Percentiles rank a stretch among this genome's conserved stretches.
Conservation (phyloP, 805 yeast species). For the Candida maesae region DNA sequence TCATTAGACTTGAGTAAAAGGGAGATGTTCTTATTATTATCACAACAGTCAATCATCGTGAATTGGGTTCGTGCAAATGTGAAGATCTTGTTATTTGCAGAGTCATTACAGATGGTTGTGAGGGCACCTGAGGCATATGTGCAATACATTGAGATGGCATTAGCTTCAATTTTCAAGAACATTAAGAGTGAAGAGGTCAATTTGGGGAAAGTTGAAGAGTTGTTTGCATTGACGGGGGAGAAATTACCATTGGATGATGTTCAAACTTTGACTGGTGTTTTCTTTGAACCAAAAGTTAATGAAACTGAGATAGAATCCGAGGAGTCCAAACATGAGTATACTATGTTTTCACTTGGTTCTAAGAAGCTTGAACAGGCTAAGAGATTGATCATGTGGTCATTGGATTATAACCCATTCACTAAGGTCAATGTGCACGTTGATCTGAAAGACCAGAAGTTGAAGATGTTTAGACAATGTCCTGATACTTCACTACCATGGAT, state of each 20-base stretch:
- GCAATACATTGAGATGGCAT: slow-evolving; percentile 25
- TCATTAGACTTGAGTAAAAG: slow-evolving; percentile 19
- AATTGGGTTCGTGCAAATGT: slow-evolving; percentile 27
- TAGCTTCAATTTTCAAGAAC: slow-evolving; percentile 17
- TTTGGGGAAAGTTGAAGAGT: slow-evolving; percentile 10
- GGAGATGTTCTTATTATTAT: slow-evolving; percentile 21
- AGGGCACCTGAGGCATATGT: slow-evolving; percentile 22
- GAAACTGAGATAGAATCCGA: slow-evolving; percentile 4
- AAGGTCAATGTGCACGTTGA: slow-evolving; percentile 13
- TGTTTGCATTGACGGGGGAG: slow-evolving; percentile 9
- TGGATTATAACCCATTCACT: slow-evolving; percentile 24
- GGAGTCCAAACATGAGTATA: slow-evolving; percentile 10
- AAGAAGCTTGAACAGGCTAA: slow-evolving; percentile 21
- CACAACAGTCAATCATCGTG: slow-evolving; percentile 19
- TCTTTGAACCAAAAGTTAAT: slow-evolving; percentile 14
- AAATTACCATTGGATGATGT: slow-evolving; percentile 23
- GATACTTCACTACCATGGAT: slow-evolving; percentile 26
- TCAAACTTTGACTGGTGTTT: slow-evolving; percentile 23
- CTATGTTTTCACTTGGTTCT: slow-evolving; percentile 19
- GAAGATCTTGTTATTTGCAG: slow-evolving; percentile 20
- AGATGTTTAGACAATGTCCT: slow-evolving; percentile 10
- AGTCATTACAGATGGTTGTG: slow-evolving; percentile 20
- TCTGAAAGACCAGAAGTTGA: slow-evolving; percentile 3
- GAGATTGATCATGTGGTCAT: slow-evolving; percentile 25
- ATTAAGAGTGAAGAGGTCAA: slow-evolving; percentile 17